phyloP scores from a whole-genome alignment of 202 grass and related monocot species.

The Panicum virgatum region DNA sequence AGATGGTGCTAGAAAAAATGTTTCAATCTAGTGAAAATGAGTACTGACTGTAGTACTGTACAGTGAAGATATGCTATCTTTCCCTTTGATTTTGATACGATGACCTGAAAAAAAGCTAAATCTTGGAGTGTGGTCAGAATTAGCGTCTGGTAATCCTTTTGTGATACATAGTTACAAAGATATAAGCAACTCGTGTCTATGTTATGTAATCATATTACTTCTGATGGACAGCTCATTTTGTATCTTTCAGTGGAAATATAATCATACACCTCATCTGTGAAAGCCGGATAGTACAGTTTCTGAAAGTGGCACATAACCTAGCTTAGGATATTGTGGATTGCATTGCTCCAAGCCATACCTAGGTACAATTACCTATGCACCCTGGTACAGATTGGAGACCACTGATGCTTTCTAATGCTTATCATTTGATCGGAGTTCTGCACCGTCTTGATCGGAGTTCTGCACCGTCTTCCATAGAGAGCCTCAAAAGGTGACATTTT shows the following conservation, averaged over 20 bases:
- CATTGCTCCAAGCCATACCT: too few relatives aligned
- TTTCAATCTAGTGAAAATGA: background rate
- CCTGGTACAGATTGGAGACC: too few relatives aligned
- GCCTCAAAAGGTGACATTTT: too few relatives aligned
- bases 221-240: background rate
- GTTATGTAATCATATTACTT: slow-evolving; percentile 14
- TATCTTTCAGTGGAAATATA: slow-evolving; percentile 12
- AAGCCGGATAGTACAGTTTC: slow-evolving; percentile 21
- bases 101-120: slow-evolving; percentile 7
- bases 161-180: background rate
- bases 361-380: too few relatives aligned
- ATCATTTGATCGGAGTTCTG: too few relatives aligned
- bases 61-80: background rate
- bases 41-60: background rate
- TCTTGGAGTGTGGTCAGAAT: background rate
- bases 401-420: too few relatives aligned
- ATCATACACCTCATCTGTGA: background rate
- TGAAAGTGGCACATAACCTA: slow-evolving; percentile 39
- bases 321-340: slow-evolving; percentile 4
- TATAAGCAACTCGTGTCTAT: background rate
- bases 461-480: too few relatives aligned
- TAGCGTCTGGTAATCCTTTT: background rate
- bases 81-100: background rate
- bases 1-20: background rate
- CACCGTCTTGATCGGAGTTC: too few relatives aligned